Evolutionary conservation across 139 green algal species (phyloP), one percentile per base, ranked within the genome.

Genomic region (Chlorella sp.): DNA sequence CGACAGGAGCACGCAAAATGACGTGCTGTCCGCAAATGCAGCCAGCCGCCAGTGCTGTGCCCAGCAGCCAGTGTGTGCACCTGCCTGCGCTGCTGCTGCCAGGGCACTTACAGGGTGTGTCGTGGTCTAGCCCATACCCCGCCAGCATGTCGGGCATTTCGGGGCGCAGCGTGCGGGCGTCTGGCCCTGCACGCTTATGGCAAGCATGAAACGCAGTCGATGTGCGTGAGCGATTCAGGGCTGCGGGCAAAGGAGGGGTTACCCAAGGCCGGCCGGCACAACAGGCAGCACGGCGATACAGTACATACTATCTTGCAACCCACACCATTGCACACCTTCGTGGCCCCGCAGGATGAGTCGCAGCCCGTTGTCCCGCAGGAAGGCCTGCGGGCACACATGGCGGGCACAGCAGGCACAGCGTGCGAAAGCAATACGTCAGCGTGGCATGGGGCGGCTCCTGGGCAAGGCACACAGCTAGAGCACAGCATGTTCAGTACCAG

Each of bases 71-170:
- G 21, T 14, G 64, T 14, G 16, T 18, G 34, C 18, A 0, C 75
- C 34, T 30, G 34, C n/a, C 75, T 9, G 48, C 9, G 48, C 48
- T 9, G 9, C 48, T 16, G 48, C 48, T 57, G 48, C 48, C 48
- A 57, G 48, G 48, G 7, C 9, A 57, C 48, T 80, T 84, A 95
- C 91, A 92, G 77, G 93, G 89, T 4, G 91, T 95, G 81, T 94
- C 87, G 87, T 99, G 98, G 93, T 99, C 98, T 0, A 96, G 66
- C 30, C 93, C 93, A 91, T 95, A 99, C 2, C 98, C 98, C 19
- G 76, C 83, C 53, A 91, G 61, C 92, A 98, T 97, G n/a, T 68
- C n/a, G 30, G 81, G 34, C 95, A 98, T 96, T 53, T 94, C 93
- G 32, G 94, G 89, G 1, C 96, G 89, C 37, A 93, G 92, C 34